These are phyloP conservation scores for Fraxinus anomala DNA, from an alignment of 257 asterid genomes.

Conservation along the genomic window DNA sequence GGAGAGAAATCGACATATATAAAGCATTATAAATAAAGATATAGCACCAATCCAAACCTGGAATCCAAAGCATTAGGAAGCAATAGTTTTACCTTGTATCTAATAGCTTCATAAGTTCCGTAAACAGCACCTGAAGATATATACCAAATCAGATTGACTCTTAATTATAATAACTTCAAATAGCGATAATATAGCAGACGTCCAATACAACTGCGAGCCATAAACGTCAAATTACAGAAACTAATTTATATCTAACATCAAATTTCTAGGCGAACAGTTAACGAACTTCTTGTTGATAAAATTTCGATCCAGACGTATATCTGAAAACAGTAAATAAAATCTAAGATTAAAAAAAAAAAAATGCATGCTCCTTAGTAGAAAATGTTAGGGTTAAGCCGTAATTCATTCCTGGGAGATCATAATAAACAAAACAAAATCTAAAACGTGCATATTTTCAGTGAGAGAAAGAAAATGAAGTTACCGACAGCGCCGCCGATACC, in stretches of 20 bases:
- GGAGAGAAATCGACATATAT: slow-evolving; percentile 3
- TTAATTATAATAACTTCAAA: slow-evolving; percentile 5
- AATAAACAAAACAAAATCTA: neutral
- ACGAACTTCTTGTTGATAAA: neutral
- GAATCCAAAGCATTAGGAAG: slow-evolving; percentile 4
- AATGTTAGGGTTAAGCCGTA: neutral
- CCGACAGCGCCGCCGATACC: slow-evolving; percentile 91
- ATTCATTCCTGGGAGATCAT: neutral
- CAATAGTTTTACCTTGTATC: slow-evolving; percentile 49
- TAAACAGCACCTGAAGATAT: slow-evolving; percentile 62
- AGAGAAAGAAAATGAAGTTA: slow-evolving; percentile 24
- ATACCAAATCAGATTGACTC: slow-evolving; percentile 18
- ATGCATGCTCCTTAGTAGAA: neutral
- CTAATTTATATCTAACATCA: neutral
- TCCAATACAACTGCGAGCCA: neutral
- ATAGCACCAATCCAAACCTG: neutral
- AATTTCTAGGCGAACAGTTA: neutral
- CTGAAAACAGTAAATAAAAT: neutral
- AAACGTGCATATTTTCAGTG: neutral
- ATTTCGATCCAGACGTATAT: neutral
- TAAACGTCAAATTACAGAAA: neutral
- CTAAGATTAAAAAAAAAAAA: neutral
- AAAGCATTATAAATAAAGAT: neutral
- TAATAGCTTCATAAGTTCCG: slow-evolving; percentile 69
- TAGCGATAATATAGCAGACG: neutral